These are phyloP conservation scores for Nidula niveotomentosa DNA, from an alignment of 1,284 basidiomycete species.

Conservation along the genomic window DNA sequence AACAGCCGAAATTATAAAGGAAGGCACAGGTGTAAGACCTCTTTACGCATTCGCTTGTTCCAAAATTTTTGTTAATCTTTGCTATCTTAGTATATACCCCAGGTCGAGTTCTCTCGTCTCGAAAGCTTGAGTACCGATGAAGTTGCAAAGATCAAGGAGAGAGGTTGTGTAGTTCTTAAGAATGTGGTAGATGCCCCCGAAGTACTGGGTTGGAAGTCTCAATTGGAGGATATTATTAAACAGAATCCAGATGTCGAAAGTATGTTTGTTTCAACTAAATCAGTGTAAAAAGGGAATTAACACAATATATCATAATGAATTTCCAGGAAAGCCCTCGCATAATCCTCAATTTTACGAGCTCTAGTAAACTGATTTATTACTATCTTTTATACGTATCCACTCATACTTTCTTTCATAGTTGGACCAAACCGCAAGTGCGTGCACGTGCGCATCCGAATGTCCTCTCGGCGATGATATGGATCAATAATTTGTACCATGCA, in stretches of 20 bases:
- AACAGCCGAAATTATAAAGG: background rate
- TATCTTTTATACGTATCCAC: background rate
- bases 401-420: slow-evolving; percentile 28
- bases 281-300: background rate
- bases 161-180: background rate
- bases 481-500: slow-evolving; percentile 52
- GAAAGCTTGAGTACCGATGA: background rate
- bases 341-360: background rate
- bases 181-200: background rate
- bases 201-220: background rate
- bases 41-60: background rate
- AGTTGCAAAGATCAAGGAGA: background rate
- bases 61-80: background rate
- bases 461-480: slow-evolving; percentile 45
- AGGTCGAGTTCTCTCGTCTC: background rate
- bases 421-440: slow-evolving; percentile 55
- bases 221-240: background rate
- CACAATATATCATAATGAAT: too few relatives aligned
- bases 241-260: background rate
- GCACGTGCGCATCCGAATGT: slow-evolving; percentile 66
- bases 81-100: background rate
- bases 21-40: background rate
- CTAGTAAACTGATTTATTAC: background rate
- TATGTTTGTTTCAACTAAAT: background rate
- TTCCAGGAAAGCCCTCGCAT: background rate